Base-by-base conservation (phyloP, 495 filamentous ascomycete genomes). In the Aspergillus campestris region DNA sequence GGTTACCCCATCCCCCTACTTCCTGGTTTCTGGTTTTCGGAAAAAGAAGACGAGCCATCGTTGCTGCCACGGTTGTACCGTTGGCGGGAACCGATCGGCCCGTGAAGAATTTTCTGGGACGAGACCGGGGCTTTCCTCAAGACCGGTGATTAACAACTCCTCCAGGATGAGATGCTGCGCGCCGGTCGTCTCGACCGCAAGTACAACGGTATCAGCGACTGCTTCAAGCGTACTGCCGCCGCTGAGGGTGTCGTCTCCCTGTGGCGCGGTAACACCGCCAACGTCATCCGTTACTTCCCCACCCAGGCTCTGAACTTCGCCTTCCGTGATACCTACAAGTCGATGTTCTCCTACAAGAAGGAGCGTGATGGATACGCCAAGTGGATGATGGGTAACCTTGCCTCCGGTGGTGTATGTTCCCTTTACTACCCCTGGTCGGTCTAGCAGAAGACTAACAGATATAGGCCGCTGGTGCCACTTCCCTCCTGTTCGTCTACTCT, bases 281-380 rank as follows among this genome's bases (percentile, higher is more conserved):
- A 98, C 83, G 92, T 98, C 73, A 94, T 98, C 78, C 94, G 92
- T 83, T 98, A 98, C 81, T 98, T 98, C 87, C 92, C 92, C 54
- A 98, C 92, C 65, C 92, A 98, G 82, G 92, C 92, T 55, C 77
- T 98, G 65, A 98, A 98, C 88, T 98, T 98, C 69, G 92, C 92
- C 64, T 98, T 98, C 92, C 94, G 94, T 75, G 92, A 98, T 71
- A 95, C 90, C 81, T 98, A 95, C 87, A 98, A 98, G 87, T 77
- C 82, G 57, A 95, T 97, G 91, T 98, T 98, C 84, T 84, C 87
- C 67, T 98, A 85, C 86, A 98, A 96, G 89, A 97, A 97, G 84
- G 92, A 98, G 43, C 82, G 84, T 72, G 92, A 98, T 75, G 92
- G 92, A 59, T 98, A 98, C 72, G 70, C 71, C 64, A 95, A 92